phyloP scores from a whole-genome alignment of 192 early-diverging fungal genomes.

The Gryganskiella cystojenkinii region DNA sequence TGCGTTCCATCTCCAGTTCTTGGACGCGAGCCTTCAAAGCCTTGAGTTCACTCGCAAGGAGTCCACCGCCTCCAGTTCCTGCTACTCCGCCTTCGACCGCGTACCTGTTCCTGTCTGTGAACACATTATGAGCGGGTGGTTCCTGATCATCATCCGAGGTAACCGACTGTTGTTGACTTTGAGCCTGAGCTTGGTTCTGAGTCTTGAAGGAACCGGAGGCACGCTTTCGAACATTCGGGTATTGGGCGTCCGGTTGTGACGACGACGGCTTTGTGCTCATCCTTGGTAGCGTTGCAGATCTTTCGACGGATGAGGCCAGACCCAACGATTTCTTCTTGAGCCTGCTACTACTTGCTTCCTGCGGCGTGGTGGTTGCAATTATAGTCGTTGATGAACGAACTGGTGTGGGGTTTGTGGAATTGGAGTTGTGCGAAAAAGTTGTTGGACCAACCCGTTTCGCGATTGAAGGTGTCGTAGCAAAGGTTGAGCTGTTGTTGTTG shows the following conservation, averaged over 20 bases:
- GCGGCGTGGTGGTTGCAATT: no score
- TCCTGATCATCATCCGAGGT: slow-evolving; percentile 37
- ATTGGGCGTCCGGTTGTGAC: slow-evolving; percentile 8
- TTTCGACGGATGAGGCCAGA: no score
- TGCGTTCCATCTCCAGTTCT: slow-evolving; percentile 46
- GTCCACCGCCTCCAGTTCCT: no score
- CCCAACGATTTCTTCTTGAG: slow-evolving; percentile 36
- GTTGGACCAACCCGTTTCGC: no score
- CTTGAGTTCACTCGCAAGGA: slow-evolving; percentile 40
- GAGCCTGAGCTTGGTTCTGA: neutral
- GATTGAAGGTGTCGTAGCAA: no score
- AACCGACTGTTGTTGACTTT: slow-evolving; percentile 1
- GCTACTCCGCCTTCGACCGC: slow-evolving; percentile 17
- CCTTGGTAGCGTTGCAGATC: neutral
- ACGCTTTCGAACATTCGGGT: slow-evolving; percentile 9
- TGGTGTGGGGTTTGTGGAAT: no score
- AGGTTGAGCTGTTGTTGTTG: no score
- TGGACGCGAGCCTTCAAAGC: slow-evolving; percentile 41
- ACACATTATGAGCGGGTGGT: neutral
- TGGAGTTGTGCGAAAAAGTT: no score
- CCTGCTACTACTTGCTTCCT: neutral
- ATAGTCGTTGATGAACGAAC: no score
- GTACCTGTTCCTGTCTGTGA: slow-evolving; percentile 15
- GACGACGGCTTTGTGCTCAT: slow-evolving; percentile 6
- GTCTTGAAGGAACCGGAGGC: slow-evolving; percentile 36